These are phyloP conservation scores for Xylaria arbuscula DNA, from an alignment of 2,329 filamentous ascomycete genomes.

Conservation along the genomic window DNA sequence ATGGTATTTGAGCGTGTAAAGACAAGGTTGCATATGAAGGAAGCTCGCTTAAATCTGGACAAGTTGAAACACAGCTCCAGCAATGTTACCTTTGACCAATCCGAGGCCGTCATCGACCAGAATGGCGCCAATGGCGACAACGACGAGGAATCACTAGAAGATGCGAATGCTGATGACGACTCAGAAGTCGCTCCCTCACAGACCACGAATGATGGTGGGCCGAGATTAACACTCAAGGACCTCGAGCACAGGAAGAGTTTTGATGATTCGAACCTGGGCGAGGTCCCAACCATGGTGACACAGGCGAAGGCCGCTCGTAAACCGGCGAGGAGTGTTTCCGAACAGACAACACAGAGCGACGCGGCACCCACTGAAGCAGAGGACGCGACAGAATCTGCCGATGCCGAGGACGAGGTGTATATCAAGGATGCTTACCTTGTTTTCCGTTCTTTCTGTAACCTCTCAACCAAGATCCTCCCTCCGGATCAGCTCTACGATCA, in stretches of 20 bases:
- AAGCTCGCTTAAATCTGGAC: conserved; percentile 72
- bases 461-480: conserved; percentile 90
- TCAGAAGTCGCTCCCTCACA: conserved; percentile 46
- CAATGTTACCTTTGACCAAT: conserved; percentile 62
- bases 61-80: conserved; percentile 65
- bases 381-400: conserved; percentile 69
- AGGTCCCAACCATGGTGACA: conserved; percentile 75
- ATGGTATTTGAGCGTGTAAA: conserved; percentile 98
- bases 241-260: conserved; percentile 76
- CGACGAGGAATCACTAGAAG: conserved; percentile 51
- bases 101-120: conserved; percentile 52
- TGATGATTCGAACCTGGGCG: conserved; percentile 73
- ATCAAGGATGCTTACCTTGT: conserved; percentile 97
- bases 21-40: conserved; percentile 85
- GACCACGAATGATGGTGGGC: conserved; percentile 53
- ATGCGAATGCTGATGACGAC: conserved; percentile 47
- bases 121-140: conserved; percentile 47
- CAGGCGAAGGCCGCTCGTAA: conserved; percentile 63
- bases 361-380: conserved; percentile 61
- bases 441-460: conserved; percentile 96
- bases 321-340: conserved; percentile 61
- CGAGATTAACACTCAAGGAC: conserved; percentile 73
- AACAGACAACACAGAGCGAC: conserved; percentile 64
- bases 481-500: conserved; percentile 93
- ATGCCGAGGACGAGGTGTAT: conserved; percentile 91